Conservation (phyloP, 257 asterid species). For the Solanum stenotomum region DNA sequence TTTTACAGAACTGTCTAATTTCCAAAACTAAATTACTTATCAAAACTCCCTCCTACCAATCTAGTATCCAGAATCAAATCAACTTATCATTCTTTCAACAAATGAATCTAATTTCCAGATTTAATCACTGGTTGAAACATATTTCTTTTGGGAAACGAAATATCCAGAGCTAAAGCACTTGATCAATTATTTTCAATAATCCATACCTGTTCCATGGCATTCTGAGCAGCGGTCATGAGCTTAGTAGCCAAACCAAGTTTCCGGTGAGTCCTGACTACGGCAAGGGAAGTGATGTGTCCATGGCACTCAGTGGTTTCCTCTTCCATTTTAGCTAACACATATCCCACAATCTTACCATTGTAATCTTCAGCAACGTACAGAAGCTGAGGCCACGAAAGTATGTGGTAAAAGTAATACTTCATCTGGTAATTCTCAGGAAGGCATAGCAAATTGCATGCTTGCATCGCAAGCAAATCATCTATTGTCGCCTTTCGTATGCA, state of each 20-base stretch:
- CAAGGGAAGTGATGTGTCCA: constrained; percentile 97
- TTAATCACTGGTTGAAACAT: background rate
- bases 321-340: constrained; percentile 95
- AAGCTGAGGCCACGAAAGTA: constrained; percentile 98
- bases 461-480: constrained; percentile 91
- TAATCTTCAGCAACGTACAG: constrained; percentile 97
- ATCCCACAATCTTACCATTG: constrained; percentile 93
- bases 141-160: background rate
- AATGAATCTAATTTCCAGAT: background rate
- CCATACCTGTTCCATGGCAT: constrained; percentile 88
- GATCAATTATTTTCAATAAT: background rate
- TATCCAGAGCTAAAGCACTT: background rate
- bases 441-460: constrained; percentile 86
- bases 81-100: background rate
- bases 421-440: constrained; percentile 96
- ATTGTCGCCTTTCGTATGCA: constrained; percentile 93
- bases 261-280: constrained; percentile 95
- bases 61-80: background rate
- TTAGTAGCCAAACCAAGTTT: constrained; percentile 93
- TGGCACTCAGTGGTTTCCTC: constrained; percentile 93
- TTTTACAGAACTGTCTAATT: background rate
- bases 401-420: constrained; percentile 93
- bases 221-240: constrained; percentile 98
- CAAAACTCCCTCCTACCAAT: background rate
- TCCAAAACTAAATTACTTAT: background rate